Base-by-base conservation (phyloP, 306 rosid genomes). In the Medicago truncatula region DNA sequence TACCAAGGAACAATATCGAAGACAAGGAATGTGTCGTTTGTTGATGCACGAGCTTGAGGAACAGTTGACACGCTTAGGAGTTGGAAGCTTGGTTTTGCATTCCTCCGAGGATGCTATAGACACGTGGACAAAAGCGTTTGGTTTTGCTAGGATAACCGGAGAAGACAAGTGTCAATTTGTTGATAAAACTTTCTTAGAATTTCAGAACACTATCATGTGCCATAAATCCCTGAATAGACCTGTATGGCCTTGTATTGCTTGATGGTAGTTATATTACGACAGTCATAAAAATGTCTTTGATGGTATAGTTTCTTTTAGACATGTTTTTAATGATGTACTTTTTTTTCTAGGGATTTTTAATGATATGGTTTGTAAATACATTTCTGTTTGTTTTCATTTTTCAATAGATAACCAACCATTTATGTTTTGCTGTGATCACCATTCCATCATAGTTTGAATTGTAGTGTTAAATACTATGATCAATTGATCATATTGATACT, bases 21-120 rank as follows among this genome's bases (percentile, higher is more conserved):
- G 77, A n/a, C 78, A 0, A 1, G 96, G 97, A 17, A 81, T 93
- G 97, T 87, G 98, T 34, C 21, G 81, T 0, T 11, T 75, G 5
- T 38, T 88, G 88, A 86, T 93, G 90, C 16, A 71, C 11, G 89
- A 81, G 86, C 88, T 93, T 38, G 89, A 91, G 74, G 78, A 61
- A 14, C 78, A 59, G 82, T 80, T 93, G 14, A 23, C 0, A 38
- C 9, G 47, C 0, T 62, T 89, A 11, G 93, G 96, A 13, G 90
- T 93, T 10, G 85, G 34, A 88, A 83, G 52, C 79, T 18, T 93
- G 46, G 50, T 82, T 66, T 67, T 93, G 75, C 96, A 94, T 43
- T 84, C 98, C 2, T 76, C 79, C 49, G 38, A 25, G 8, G 1
- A 9, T 13, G 79, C 80, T 3, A 58, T 93, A 9, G 53, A 75